Base-by-base conservation (phyloP, 352 stramenopile species). In the Thalassiosira hispida region DNA sequence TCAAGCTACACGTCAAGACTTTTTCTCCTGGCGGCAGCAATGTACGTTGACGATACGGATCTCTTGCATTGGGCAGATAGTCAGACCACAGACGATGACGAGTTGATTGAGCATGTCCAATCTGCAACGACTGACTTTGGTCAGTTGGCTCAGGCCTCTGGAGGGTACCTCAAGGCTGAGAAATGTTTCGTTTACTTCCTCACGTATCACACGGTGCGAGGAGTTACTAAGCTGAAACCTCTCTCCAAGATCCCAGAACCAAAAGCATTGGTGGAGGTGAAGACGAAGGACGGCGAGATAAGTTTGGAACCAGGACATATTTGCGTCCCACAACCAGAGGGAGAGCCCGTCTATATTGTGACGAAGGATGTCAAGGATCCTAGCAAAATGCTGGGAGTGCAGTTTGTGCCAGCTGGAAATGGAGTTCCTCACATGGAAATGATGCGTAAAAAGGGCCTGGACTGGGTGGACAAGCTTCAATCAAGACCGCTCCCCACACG, bases 21-120 rank as follows among this genome's bases (percentile, higher is more conserved):
- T n/a, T 65, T 75, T 14, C 0, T 42, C 6, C 20, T 81, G 8
- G 42, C 52, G 31, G 57, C 60, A 0, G 33, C 44, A 2, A 51
- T 72, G 35, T 78, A 38, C 20, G 69, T 78, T 3, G 29, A 73
- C 38, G 47, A 73, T 44, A 73, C 52, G 1, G 51, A 79, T 14
- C 31, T 66, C 0, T 52, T 73, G 11, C 61, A 69, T 22, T 33
- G 18, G 25, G 20, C n/a, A 2, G 0, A 11, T 0, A 8, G 0
- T 0, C 7, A 12, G 0, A 25, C 7, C 2, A n/a, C 12, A 16
- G 9, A 18, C 0, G 14, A 27, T 1, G 12, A 31, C 18, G 56
- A 70, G 8, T 23, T 69, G 0, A 55, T 70, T 3, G 9, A 51
- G 0, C 0, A 27, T 2, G 59, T 62, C 16, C 68, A 77, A 20